Conservation (phyloP, 768 basidiomycete species). For the Macrolepiota dolichaula region DNA sequence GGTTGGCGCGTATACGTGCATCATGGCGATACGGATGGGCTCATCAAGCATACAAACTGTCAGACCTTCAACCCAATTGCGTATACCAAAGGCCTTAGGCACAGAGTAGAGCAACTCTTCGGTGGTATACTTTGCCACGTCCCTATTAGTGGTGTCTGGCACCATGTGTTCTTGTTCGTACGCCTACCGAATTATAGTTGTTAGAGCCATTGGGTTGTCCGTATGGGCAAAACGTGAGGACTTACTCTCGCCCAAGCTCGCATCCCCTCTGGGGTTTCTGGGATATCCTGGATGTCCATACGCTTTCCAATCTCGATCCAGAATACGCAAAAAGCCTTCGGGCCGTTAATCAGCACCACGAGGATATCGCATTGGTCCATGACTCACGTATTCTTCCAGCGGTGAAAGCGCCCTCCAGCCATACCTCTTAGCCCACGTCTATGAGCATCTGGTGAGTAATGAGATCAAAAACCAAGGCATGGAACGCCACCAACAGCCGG, state of each 20-base stretch:
- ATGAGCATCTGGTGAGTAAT: background rate
- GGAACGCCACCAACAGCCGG: slow-evolving; percentile 14
- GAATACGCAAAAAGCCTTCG: slow-evolving; percentile 36
- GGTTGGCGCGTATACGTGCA: slow-evolving; percentile 26
- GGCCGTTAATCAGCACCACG: background rate
- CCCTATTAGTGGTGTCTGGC: slow-evolving; percentile 35
- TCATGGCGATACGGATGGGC: slow-evolving; percentile 43
- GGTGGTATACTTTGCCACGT: slow-evolving; percentile 35
- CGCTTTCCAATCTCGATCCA: slow-evolving; percentile 44
- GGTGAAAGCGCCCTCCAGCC: slow-evolving; percentile 27
- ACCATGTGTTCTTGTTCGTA: slow-evolving; percentile 42
- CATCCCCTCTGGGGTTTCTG: slow-evolving; percentile 34
- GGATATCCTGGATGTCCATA: slow-evolving; percentile 48
- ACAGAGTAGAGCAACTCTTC: slow-evolving; percentile 37
- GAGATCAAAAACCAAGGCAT: background rate
- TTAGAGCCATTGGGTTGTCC: background rate
- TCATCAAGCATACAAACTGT: slow-evolving; percentile 38
- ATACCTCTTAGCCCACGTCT: slow-evolving; percentile 12
- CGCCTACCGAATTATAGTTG: slow-evolving; percentile 19
- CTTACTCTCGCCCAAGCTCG: slow-evolving; percentile 36
- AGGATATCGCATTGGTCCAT: too few species aligned
- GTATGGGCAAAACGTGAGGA: background rate
- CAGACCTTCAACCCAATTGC: slow-evolving; percentile 29
- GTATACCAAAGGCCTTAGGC: slow-evolving; percentile 35
- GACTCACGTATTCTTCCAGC: slow-evolving; percentile 28